A percentile compares a stretch with the other conserved stretches of the same genome.
These are phyloP conservation scores for Castanea mollissima DNA, from an alignment of 306 rosid species.

Conservation along the genomic window DNA sequence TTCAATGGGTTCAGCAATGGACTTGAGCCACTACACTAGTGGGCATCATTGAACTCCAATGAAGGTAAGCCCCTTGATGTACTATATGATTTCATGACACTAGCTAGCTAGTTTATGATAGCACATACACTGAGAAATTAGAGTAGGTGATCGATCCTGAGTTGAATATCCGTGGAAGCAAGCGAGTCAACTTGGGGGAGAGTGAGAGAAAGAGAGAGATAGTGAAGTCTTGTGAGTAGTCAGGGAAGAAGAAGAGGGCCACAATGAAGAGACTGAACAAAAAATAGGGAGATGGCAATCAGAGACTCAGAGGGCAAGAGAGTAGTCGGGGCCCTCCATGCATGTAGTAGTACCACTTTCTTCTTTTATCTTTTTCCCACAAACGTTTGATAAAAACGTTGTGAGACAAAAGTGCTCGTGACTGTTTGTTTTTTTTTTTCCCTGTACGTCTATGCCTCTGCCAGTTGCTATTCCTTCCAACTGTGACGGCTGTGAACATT, in stretches of 20 bases:
- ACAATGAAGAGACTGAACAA: conserved; percentile 41
- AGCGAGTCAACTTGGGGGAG: conserved; percentile 31
- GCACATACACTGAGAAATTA: conserved; percentile 2
- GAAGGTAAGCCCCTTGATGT: conserved; percentile 24
- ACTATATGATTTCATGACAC: not conserved
- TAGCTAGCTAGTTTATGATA: conserved; percentile 18
- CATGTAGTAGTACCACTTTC: conserved; percentile 21
- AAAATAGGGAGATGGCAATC: conserved; percentile 24
- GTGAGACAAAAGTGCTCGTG: not conserved
- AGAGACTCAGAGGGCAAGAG: conserved; percentile 10
- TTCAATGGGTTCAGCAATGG: conserved; percentile 45
- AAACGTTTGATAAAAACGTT: conserved; percentile 2
- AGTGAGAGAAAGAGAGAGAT: conserved; percentile 25
- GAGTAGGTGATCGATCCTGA: conserved; percentile 5
- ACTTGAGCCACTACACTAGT: conserved; percentile 36
- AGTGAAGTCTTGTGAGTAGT: conserved; percentile 36
- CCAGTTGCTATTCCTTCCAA: not conserved
- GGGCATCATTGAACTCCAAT: conserved; percentile 33
- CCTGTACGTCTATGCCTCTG: not conserved
- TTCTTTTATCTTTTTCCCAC: not conserved
- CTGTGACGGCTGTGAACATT: conserved; percentile 24
- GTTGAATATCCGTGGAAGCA: conserved; percentile 15
- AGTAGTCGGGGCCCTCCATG: conserved; percentile 39
- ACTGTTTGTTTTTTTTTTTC: not conserved
- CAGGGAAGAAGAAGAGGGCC: conserved; percentile 30